Base-by-base conservation (phyloP, 441 rosid genomes). In the Capsella rubella region DNA sequence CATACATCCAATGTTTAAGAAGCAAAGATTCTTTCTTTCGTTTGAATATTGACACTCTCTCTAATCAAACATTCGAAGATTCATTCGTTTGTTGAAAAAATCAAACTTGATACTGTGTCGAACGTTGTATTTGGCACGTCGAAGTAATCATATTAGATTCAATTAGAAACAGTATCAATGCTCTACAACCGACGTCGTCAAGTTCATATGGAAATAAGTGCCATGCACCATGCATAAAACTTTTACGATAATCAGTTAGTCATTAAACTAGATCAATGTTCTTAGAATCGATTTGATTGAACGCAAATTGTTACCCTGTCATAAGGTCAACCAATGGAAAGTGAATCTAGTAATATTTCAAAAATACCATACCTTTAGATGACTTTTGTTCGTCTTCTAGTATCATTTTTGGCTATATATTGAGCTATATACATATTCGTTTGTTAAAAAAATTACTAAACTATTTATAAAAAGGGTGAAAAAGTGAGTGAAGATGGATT, bases 71-170 rank as follows among this genome's bases (percentile, higher is more conserved):
- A 40, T 60, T 15, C 31, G 29, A 29, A 37, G 16, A 59, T 59
- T 43, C 64, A 21, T 21, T 57, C 35, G 8, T 15, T 16, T 59
- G 1, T 21, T 49, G 4, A 6, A 29, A 46, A 37, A 15, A 27
- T 39, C 18, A 56, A 27, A 56, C 10, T 12, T 56, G 66, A 65
- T 57, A 29, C 53, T 37, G 25, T 16, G 28, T 40, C 57, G 53
- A 73, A 74, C 78, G 67, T 74, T 74, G 72, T 58, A 29, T 40
- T 58, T 74, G 54, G 67, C 71, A 67, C 54, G 73, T 66, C 67
- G 53, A 28, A 47, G 59, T 29, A 37, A 65, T 34, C 6, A 34
- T 34, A 32, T 27, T 39, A 49, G 45, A 74, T 37, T 65, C 71
- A 11, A 10, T 21, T 63, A 54, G 32, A 42, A 42, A 42, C 47